phyloP scores from a whole-genome alignment of 345 rosid species.

The Durio zibethinus region DNA sequence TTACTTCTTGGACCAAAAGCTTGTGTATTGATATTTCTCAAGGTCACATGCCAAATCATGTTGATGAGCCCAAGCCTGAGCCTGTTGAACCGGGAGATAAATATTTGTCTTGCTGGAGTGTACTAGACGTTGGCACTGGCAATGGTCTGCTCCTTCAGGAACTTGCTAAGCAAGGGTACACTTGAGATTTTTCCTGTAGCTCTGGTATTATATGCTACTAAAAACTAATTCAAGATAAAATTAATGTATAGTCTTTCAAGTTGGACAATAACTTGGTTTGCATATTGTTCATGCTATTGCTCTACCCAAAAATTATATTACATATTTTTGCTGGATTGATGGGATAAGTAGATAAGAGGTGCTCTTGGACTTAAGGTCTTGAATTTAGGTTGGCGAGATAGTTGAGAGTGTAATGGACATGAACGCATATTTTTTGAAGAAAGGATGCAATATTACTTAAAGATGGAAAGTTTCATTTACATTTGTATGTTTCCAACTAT shows the following conservation, averaged over 20 bases:
- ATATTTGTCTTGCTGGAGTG: slow-evolving; percentile 74
- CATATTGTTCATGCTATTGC: not conserved
- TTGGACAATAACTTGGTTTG: not conserved
- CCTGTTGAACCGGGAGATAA: slow-evolving; percentile 49
- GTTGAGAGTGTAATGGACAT: not conserved
- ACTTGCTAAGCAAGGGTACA: slow-evolving; percentile 91
- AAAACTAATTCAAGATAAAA: not conserved
- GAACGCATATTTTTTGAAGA: not conserved
- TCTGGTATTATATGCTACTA: slow-evolving; percentile 26
- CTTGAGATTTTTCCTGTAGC: slow-evolving; percentile 35
- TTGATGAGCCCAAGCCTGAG: slow-evolving; percentile 39
- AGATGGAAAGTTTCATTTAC: not conserved
- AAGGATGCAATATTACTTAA: not conserved
- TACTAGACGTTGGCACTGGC: slow-evolving; percentile 96
- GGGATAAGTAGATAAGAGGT: not conserved
- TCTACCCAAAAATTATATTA: not conserved
- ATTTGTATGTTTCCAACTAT: not conserved
- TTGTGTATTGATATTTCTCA: slow-evolving; percentile 64
- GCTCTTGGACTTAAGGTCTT: not conserved
- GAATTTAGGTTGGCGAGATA: not conserved
- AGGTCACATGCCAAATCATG: slow-evolving; percentile 41
- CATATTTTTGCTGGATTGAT: not conserved
- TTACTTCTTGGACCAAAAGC: slow-evolving; percentile 84
- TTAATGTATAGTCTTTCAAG: not conserved
- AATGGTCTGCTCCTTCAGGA: slow-evolving; percentile 96